These are phyloP conservation scores for Lithohypha guttulata DNA, from an alignment of 2,329 filamentous ascomycete species.

Conservation along the genomic window DNA sequence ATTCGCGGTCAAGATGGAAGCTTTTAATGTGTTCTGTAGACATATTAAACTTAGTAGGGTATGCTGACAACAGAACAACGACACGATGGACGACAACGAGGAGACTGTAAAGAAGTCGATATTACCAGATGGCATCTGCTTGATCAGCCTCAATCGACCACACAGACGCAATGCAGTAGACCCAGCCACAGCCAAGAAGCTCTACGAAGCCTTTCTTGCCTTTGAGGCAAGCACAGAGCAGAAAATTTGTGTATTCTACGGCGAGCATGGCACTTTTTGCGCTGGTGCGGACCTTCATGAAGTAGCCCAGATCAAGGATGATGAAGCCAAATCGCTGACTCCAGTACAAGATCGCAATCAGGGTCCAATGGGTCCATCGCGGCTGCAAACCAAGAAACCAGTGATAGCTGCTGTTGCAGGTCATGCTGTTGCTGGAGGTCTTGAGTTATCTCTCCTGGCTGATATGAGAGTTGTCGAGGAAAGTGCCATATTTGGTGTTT, in stretches of 20 bases:
- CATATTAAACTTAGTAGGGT: too few relatives aligned
- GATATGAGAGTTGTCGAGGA: constrained; percentile 46
- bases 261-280: constrained; percentile 40
- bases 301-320: background rate
- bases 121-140: too few relatives aligned
- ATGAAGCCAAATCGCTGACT: constrained; percentile 20
- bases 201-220: constrained; percentile 38
- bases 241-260: constrained; percentile 43
- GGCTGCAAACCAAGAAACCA: constrained; percentile 42
- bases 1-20: too few relatives aligned
- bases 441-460: constrained; percentile 43
- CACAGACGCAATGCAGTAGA: constrained; percentile 45
- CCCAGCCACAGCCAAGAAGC: constrained; percentile 35
- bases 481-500: constrained; percentile 45
- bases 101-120: too few relatives aligned
- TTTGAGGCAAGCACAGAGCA: constrained; percentile 43
- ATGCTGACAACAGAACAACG: too few relatives aligned
- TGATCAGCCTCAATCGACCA: constrained; percentile 45
- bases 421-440: constrained; percentile 44
- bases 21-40: too few relatives aligned
- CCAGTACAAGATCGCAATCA: constrained; percentile 29
- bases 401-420: constrained; percentile 43
- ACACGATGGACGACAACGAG: too few relatives aligned
- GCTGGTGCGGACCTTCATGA: constrained; percentile 40
- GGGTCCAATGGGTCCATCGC: constrained; percentile 44